A percentile compares a stretch with the other conserved stretches of the same genome.
Evolutionary conservation across 2,329 filamentous ascomycete genomes (phyloP).

Genomic region (Botryotinia narcissicola): DNA sequence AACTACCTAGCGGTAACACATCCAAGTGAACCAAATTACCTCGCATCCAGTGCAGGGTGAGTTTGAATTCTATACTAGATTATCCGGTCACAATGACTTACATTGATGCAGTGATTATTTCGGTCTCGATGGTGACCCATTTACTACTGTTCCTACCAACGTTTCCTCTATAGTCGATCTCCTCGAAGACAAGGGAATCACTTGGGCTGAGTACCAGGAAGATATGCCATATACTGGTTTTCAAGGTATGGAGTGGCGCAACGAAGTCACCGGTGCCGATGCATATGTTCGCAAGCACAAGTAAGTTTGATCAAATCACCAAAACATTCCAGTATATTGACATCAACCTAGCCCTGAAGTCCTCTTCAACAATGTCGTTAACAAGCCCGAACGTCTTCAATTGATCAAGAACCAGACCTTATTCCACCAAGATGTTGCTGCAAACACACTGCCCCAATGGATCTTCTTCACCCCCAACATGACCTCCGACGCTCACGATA

Average conservation of each 20-base stretch:
- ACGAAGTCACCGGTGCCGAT: slow-evolving; percentile 63
- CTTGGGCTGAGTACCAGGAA: slow-evolving; percentile 74
- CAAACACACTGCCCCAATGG: slow-evolving; percentile 59
- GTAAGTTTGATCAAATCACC: slow-evolving; percentile 36
- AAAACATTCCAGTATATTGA: neutral
- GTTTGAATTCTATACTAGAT: neutral
- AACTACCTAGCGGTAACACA: slow-evolving; percentile 65
- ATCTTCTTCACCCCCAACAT: slow-evolving; percentile 56
- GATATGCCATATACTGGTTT: slow-evolving; percentile 74
- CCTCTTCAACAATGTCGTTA: slow-evolving; percentile 63
- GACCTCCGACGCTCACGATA: slow-evolving; percentile 71
- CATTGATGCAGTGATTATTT: slow-evolving; percentile 50
- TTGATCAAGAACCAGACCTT: slow-evolving; percentile 71
- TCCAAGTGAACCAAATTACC: slow-evolving; percentile 75
- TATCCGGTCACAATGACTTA: neutral
- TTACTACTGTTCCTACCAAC: slow-evolving; percentile 57
- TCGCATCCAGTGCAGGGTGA: slow-evolving; percentile 59
- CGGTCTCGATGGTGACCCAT: slow-evolving; percentile 67
- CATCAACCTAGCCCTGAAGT: slow-evolving; percentile 46
- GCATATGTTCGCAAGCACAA: slow-evolving; percentile 86
- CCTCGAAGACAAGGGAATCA: slow-evolving; percentile 61
- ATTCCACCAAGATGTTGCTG: slow-evolving; percentile 66
- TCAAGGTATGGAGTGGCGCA: slow-evolving; percentile 61
- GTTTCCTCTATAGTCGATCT: slow-evolving; percentile 67
- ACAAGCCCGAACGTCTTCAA: slow-evolving; percentile 56